Evolutionary conservation across 2,329 filamentous ascomycete species (phyloP).

Genomic region (Trichoderma hamatum): DNA sequence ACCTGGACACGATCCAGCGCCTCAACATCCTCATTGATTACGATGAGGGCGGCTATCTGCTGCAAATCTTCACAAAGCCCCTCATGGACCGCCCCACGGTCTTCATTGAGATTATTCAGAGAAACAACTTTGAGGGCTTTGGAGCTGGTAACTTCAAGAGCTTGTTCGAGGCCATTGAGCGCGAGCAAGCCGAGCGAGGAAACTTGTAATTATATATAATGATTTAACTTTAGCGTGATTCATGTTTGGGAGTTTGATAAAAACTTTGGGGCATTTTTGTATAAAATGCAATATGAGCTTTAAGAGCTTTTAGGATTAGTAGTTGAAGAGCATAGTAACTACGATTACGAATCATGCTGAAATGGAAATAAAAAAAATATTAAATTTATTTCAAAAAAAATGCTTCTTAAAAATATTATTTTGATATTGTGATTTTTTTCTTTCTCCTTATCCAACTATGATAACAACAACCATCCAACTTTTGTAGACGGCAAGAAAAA

Average conservation of each 20-base stretch:
- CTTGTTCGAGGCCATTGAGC: slow-evolving; percentile 91
- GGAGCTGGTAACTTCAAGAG: slow-evolving; percentile 96
- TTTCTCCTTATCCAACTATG: background rate
- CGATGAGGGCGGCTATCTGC: slow-evolving; percentile 85
- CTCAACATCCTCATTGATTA: slow-evolving; percentile 94
- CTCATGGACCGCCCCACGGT: slow-evolving; percentile 93
- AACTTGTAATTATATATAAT: slow-evolving; percentile 62
- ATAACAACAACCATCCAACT: background rate
- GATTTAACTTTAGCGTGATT: background rate
- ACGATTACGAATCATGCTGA: slow-evolving; percentile 21
- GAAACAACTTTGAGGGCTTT: slow-evolving; percentile 87
- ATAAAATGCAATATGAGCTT: slow-evolving; percentile 13
- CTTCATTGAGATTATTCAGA: slow-evolving; percentile 94
- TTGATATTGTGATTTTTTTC: background rate
- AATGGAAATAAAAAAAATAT: background rate
- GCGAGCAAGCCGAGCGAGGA: slow-evolving; percentile 83
- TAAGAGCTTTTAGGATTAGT: background rate
- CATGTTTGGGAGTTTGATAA: background rate
- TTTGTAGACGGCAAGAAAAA: background rate
- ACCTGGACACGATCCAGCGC: slow-evolving; percentile 73
- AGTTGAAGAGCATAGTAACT: background rate
- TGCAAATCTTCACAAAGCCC: slow-evolving; percentile 80
- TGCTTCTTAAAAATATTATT: background rate
- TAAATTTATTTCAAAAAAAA: background rate
- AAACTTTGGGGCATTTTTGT: background rate